A percentile compares a stretch with the other conserved stretches of the same genome.
Conservation (phyloP, 2,329 filamentous ascomycete species). For the Diaporthe capsici region DNA sequence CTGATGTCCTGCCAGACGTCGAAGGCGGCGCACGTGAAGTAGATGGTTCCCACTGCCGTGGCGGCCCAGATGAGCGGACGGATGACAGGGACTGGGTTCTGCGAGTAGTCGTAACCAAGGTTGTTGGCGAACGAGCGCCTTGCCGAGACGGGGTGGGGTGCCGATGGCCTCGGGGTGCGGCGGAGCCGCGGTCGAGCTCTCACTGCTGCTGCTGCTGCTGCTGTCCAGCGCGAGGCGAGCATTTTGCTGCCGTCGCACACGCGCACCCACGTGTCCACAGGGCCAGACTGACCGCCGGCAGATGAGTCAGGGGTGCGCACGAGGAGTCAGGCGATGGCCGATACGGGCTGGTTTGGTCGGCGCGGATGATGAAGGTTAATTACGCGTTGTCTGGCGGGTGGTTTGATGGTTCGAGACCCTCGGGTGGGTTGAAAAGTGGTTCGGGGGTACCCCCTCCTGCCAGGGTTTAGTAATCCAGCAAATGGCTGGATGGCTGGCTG, state of each 20-base stretch:
- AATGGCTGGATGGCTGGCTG: background rate
- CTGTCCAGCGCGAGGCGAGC: background rate
- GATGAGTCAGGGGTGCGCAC: slow-evolving; percentile 6
- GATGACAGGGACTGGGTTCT: slow-evolving; percentile 43
- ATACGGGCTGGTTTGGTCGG: background rate
- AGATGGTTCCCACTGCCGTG: slow-evolving; percentile 40
- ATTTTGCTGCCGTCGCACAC: background rate
- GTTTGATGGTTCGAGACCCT: slow-evolving; percentile 11
- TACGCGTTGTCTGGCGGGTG: slow-evolving; percentile 3
- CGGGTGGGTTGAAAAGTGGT: slow-evolving; percentile 21
- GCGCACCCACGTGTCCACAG: slow-evolving; percentile 15
- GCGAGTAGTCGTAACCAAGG: background rate
- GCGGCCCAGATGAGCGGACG: slow-evolving; percentile 45
- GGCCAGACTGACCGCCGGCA: background rate
- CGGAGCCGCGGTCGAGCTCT: slow-evolving; percentile 14
- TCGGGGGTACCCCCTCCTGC: background rate
- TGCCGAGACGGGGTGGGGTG: background rate
- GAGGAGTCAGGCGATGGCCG: slow-evolving; percentile 8
- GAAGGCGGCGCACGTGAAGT: slow-evolving; percentile 35
- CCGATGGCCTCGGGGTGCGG: background rate
- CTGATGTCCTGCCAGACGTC: slow-evolving; percentile 34
- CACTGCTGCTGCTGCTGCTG: background rate
- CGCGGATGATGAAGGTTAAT: background rate
- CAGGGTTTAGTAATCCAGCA: background rate
- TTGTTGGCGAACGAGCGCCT: slow-evolving; percentile 8